These are phyloP conservation scores for Cornus florida DNA, from an alignment of 148 eudicot species.

Conservation along the genomic window DNA sequence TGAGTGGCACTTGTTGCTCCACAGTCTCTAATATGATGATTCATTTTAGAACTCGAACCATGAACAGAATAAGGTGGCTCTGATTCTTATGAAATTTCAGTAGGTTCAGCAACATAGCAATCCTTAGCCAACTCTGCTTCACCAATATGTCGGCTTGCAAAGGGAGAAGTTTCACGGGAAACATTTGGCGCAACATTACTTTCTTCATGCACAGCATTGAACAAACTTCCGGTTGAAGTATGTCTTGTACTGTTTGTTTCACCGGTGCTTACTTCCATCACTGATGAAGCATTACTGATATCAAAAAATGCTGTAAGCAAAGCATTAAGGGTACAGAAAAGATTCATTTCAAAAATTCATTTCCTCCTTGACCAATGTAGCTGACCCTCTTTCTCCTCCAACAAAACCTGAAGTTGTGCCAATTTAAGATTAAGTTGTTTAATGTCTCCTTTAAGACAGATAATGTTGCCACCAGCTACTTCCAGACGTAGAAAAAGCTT, in stretches of 20 bases:
- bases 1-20: slow-evolving; percentile 25
- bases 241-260: slow-evolving; percentile 19
- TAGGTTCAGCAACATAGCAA: slow-evolving; percentile 28
- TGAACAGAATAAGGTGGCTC: no score
- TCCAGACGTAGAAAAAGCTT: no score
- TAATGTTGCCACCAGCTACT: no score
- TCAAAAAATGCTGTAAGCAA: slow-evolving; percentile 14
- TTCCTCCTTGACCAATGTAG: slow-evolving; percentile 63
- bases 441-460: slow-evolving; percentile 67
- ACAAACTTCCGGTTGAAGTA: slow-evolving; percentile 15
- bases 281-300: slow-evolving; percentile 35
- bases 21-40: no score
- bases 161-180: slow-evolving; percentile 23
- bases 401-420: slow-evolving; percentile 68
- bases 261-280: slow-evolving; percentile 21
- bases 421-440: slow-evolving; percentile 73
- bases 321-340: not conserved
- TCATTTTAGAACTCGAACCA: no score
- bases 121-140: slow-evolving; percentile 27
- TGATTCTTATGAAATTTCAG: no score
- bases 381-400: slow-evolving; percentile 82
- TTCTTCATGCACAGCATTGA: slow-evolving; percentile 27
- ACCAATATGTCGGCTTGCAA: slow-evolving; percentile 21
- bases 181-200: slow-evolving; percentile 22
- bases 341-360: slow-evolving; percentile 9